Evolutionary conservation across 495 filamentous ascomycete species (phyloP), one percentile per base, ranked within the genome.

Genomic region (Viridothelium virens): DNA sequence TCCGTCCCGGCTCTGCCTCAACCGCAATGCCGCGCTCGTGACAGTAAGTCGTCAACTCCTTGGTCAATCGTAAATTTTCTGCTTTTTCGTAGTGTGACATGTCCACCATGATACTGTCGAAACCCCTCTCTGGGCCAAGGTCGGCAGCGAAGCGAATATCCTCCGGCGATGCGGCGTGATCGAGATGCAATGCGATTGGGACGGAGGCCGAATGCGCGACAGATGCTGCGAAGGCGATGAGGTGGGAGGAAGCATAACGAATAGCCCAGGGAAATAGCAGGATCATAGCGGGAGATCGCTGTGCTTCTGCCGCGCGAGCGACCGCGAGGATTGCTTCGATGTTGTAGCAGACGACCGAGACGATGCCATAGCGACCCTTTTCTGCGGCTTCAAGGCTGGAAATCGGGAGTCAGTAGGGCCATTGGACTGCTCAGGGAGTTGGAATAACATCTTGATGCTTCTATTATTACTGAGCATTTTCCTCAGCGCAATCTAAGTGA

Each of bases 1-100:
- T 92, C 2, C 89, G 80, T 0, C 89, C 89, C 0, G 88, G 90
- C 72, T 92, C 89, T 1, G 89, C 89, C 72, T 92, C 89, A 3
- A 86, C 85, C 10, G 86, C 86, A 66, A 92, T 91, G 12, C 87
- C 88, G 44, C 87, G 79, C 74, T 80, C 86, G 68, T 91, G 85
- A 73, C 87, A 91, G 72, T 90, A 91, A n/a, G 70, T 68, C 9
- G 85, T 84, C 65, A 92, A 78, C 68, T 91, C 89, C 38, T 80
- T 77, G 38, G 89, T 93, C 71, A 87, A 73, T 3, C 81, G 73
- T 34, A 93, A 78, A 68, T 93, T 92, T 77, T 91, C 88, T 38
- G 83, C 88, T 72, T 89, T 90, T 73, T 89, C 87, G 74, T 90
- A 88, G 75, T 92, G 73, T 16, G 38, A 63, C 70, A 74, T 74